These are phyloP conservation scores for Arthroderma sp. DNA, from an alignment of 2,329 filamentous ascomycete genomes.

Conservation along the genomic window DNA sequence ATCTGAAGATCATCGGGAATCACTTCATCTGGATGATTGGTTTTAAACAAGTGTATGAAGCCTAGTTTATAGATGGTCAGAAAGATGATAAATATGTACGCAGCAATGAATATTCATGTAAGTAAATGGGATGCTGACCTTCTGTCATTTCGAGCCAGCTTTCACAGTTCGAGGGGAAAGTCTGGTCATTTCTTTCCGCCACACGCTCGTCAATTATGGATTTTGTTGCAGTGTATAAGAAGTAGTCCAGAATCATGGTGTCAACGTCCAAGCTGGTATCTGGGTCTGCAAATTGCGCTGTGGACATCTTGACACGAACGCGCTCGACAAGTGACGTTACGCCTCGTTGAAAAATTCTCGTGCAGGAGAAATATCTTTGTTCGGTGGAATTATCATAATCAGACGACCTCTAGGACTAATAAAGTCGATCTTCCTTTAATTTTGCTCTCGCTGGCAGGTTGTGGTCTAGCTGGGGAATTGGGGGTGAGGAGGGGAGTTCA, in stretches of 20 bases:
- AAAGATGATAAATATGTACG: not conserved
- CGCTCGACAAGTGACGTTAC: too few species aligned
- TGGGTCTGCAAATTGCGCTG: not conserved
- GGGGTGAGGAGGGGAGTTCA: too few species aligned
- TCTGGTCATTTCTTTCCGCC: constrained; percentile 1
- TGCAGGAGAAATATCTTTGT: too few species aligned
- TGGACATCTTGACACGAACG: too few species aligned
- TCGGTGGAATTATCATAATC: too few species aligned
- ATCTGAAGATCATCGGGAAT: constrained; percentile 30
- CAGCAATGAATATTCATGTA: not conserved
- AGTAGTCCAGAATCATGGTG: constrained; percentile 44
- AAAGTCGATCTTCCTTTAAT: too few species aligned
- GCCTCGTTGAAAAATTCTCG: too few species aligned
- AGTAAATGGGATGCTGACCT: constrained; percentile 15
- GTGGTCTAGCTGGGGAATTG: too few species aligned
- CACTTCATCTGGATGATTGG: constrained; percentile 23
- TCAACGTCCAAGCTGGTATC: constrained; percentile 32
- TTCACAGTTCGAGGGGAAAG: constrained; percentile 1
- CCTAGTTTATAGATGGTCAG: constrained; percentile 16
- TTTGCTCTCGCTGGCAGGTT: too few species aligned
- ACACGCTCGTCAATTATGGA: constrained; percentile 26
- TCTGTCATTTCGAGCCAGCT: constrained; percentile 9
- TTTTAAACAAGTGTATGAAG: constrained; percentile 32
- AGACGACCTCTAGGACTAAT: too few species aligned
- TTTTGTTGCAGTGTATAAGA: constrained; percentile 35